Percentiles rank a stretch among this genome's conserved stretches.
Conservation (phyloP, 1,139 yeast genomes). For the Pichia sp. region DNA sequence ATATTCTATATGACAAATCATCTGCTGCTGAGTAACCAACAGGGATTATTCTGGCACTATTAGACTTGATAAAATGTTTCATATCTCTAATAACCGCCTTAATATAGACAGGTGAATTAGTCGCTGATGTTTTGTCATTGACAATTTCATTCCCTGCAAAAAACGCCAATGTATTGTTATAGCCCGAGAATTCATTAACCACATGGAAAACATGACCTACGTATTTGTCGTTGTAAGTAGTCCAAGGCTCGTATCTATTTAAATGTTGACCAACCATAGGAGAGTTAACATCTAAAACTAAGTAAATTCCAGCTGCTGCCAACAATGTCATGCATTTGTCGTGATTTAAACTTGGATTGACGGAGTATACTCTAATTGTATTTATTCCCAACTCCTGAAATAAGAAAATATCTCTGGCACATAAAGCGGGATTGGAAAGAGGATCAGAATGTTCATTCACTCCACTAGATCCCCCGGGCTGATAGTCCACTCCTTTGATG, state of each 20-base stretch:
- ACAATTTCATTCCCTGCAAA: conserved; percentile 94
- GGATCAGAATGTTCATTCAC: conserved; percentile 57
- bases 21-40: conserved; percentile 98
- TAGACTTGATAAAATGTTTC: conserved; percentile 58
- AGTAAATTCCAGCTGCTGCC: conserved; percentile 87
- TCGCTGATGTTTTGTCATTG: conserved; percentile 75
- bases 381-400: conserved; percentile 77
- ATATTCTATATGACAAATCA: conserved; percentile 67
- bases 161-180: conserved; percentile 86
- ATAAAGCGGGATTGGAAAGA: conserved; percentile 59
- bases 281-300: conserved; percentile 86
- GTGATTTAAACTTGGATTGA: conserved; percentile 79
- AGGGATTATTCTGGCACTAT: conserved; percentile 67
- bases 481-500: conserved; percentile 71
- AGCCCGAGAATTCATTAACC: conserved; percentile 75
- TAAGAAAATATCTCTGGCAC: conserved; percentile 70
- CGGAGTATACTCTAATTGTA: conserved; percentile 81
- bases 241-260: conserved; percentile 87
- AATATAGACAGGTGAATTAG: conserved; percentile 59
- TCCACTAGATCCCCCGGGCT: conserved; percentile 69
- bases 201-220: conserved; percentile 73
- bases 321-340: conserved; percentile 87
- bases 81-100: conserved; percentile 79
- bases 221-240: conserved; percentile 65
- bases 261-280: conserved; percentile 75